A percentile compares a stretch with the other conserved stretches of the same genome.
Evolutionary conservation across 495 filamentous ascomycete species (phyloP).

Genomic region (Neurospora sp.): DNA sequence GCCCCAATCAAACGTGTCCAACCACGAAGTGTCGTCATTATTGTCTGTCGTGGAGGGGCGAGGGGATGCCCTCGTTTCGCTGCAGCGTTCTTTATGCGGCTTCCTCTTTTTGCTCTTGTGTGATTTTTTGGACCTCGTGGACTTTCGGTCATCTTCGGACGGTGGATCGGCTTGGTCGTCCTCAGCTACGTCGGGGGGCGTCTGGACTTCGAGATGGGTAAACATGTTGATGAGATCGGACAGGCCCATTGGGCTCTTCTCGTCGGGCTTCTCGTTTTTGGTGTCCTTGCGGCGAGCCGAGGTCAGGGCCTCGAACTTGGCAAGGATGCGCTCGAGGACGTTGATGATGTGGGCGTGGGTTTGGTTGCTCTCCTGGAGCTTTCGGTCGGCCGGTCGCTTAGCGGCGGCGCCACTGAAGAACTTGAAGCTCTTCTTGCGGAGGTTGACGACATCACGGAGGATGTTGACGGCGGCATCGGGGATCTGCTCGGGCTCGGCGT

Average conservation of each 20-base stretch:
- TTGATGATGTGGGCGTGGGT: slow-evolving; percentile 17
- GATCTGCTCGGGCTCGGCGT: slow-evolving; percentile 14
- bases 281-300: background rate
- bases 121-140: background rate
- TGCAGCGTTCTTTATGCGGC: slow-evolving; percentile 4
- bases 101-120: slow-evolving; percentile 16
- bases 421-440: slow-evolving; percentile 17
- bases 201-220: slow-evolving; percentile 15
- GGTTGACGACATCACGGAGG: slow-evolving; percentile 17
- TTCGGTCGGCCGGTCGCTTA: slow-evolving; percentile 6
- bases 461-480: slow-evolving; percentile 16
- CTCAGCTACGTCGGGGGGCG: background rate
- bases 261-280: background rate
- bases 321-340: slow-evolving; percentile 18
- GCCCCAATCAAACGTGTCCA: slow-evolving; percentile 12
- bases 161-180: slow-evolving; percentile 4
- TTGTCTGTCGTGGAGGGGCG: background rate
- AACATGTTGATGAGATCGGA: slow-evolving; percentile 22
- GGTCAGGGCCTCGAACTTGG: slow-evolving; percentile 11
- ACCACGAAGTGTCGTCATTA: slow-evolving; percentile 1
- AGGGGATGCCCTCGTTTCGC: background rate
- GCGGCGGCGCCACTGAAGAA: slow-evolving; percentile 12
- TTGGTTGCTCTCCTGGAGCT: slow-evolving; percentile 12
- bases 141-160: background rate
- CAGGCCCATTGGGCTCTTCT: background rate